Evolutionary conservation across 2,329 filamentous ascomycete species (phyloP), one percentile per base, ranked within the genome.

Genomic region (Trichoderma aggressivum): DNA sequence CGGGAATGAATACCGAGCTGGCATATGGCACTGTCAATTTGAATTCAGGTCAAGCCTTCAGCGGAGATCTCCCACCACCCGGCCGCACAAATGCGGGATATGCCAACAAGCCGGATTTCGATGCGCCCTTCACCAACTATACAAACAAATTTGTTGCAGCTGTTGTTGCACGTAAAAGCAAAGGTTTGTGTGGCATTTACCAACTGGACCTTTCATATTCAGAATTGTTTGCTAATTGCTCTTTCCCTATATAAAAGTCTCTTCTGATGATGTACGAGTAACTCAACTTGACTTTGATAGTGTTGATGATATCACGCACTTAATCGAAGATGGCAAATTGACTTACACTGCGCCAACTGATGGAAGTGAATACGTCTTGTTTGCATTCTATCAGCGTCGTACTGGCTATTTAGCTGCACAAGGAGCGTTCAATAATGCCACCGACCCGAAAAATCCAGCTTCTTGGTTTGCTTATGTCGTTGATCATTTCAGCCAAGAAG

Each of bases 401-500:
- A 66, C 63, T 10, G 63, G 63, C 2, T 66, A 66, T 21, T 34
- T 66, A 16, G 63, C 63, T 39, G 63, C 63, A 24, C 63, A 66
- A 28, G 63, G 63, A 16, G 63, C 63, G 10, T 66, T 66, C 18
- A 66, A 56, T 6, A 66, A 66, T 43, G 47, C 32, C 24, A 66
- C 50, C 24, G 53, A 21, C 18, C 47, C 50, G 11, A 28, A 39
- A 2, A 56, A 66, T n/a, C 63, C 63, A n/a, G 63, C 63, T 3
- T 66, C 63, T 39, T 66, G 63, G 63, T 66, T 66, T 66, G 63
- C 63, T 8, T 66, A 66, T 56, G 63, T 66, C 14, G 47, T 66
- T 3, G 50, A 66, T 30, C 63, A 66, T 14, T 66, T 39, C 21
- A 66, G 63, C 24, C 30, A 66, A 32, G 63, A 66, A 39, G 63